Percentiles rank a stretch among this genome's conserved stretches.
These are phyloP conservation scores for Macrolepiota albuminosa DNA, from an alignment of 768 basidiomycete species.

Conservation along the genomic window DNA sequence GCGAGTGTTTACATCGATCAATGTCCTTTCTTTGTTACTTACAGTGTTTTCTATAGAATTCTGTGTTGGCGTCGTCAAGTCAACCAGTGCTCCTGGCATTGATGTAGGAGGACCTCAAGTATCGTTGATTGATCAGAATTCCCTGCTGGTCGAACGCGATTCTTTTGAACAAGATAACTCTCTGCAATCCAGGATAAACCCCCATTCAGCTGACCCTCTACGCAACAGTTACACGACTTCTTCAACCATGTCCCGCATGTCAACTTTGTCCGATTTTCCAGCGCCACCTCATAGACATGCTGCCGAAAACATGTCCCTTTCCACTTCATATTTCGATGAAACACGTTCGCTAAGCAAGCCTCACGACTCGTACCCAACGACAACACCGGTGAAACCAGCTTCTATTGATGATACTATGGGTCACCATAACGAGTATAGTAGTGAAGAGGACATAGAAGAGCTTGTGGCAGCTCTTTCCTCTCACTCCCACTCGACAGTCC, in stretches of 20 bases:
- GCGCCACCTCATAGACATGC: constrained; percentile 42
- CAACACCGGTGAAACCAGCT: constrained; percentile 6
- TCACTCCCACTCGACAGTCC: constrained; percentile 16
- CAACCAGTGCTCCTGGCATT: constrained; percentile 40
- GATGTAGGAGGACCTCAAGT: constrained; percentile 32
- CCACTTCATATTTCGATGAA: constrained; percentile 41
- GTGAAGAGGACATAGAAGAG: constrained; percentile 24
- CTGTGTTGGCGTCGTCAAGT: constrained; percentile 48
- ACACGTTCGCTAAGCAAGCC: constrained; percentile 15
- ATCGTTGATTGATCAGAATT: constrained; percentile 35
- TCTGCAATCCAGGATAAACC: constrained; percentile 18
- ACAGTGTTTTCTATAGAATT: constrained; percentile 31
- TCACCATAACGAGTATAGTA: constrained; percentile 5
- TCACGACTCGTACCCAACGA: constrained; percentile 5
- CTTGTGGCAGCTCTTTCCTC: constrained; percentile 22
- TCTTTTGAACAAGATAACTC: neutral
- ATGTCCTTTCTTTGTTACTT: neutral
- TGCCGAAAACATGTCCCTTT: constrained; percentile 33
- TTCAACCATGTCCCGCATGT: constrained; percentile 59
- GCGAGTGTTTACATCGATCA: constrained; percentile 21
- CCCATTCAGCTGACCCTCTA: constrained; percentile 28
- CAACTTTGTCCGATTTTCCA: constrained; percentile 70
- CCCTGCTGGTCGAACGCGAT: constrained; percentile 14
- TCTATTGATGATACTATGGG: constrained; percentile 1
- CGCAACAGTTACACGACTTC: constrained; percentile 61